Base-by-base conservation (phyloP, 805 yeast genomes). In the Debaryomyces castellii region DNA sequence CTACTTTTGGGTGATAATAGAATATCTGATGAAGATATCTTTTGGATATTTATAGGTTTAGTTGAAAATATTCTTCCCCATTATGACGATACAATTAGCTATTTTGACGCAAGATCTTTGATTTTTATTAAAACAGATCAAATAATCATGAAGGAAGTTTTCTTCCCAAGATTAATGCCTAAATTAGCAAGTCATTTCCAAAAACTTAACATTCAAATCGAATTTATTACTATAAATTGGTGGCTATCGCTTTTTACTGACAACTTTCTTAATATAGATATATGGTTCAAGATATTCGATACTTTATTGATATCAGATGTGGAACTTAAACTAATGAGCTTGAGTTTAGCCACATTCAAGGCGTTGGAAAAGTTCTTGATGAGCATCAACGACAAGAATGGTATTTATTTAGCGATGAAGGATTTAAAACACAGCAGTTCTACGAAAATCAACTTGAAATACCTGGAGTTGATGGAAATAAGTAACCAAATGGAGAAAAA, bases 201-300 rank as follows among this genome's bases (percentile, higher is more conserved):
- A 3, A 43, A 39, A 0, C 50, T 67, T 4, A 65, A 64, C 2
- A 70, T 81, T 27, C 79, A 79, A 41, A 51, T 76, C 2, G 81
- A 77, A 38, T 68, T 77, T 14, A 69, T 80, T 20, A 71, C 82
- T 10, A 69, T 78, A 53, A 76, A 77, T 47, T 80, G 85, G 85
- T 79, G 82, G 66, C 63, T 80, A 12, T 69, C 81, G 8, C 58
- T 81, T 24, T 81, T 79, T 55, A 74, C 80, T 0, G 83, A 67
- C 33, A 55, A 71, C 39, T 67, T 78, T 28, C 55, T 78, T n/a
- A 74, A 78, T 1, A 64, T 76, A 1, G 82, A 80, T 25, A 65
- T 75, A 1, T 70, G 82, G 62, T 75, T 78, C 57, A 66, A 77
- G 40, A 58, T 80, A 7, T 74, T 82, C 71, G 85, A 81, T 54